Evolutionary conservation across 768 basidiomycete species (phyloP).

Genomic region (Amanita subjunquillea): DNA sequence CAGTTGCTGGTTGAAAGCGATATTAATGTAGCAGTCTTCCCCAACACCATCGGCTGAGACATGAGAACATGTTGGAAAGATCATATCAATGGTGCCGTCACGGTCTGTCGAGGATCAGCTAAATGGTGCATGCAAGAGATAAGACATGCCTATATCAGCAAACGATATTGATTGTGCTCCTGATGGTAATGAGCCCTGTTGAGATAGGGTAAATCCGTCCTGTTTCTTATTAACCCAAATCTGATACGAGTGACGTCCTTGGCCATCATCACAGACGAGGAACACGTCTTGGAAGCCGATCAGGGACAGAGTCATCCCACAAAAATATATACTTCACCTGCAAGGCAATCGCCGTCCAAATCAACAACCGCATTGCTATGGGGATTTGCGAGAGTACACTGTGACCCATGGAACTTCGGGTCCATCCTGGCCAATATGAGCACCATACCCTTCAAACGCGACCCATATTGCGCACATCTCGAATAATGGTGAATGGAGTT

Average conservation of each 20-base stretch:
- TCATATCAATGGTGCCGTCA: conserved; percentile 93
- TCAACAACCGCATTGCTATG: conserved; percentile 95
- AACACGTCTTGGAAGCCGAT: conserved; percentile 57
- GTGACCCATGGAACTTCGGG: conserved; percentile 48
- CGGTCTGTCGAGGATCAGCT: conserved; percentile 44
- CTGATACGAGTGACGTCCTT: conserved; percentile 59
- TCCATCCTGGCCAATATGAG: conserved; percentile 30
- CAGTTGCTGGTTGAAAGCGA: conserved; percentile 89
- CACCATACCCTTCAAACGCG: background rate
- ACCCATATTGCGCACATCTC: conserved; percentile 39
- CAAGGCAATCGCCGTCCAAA: conserved; percentile 90
- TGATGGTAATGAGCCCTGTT: conserved; percentile 57
- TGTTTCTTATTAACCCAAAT: conserved; percentile 88
- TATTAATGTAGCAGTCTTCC: conserved; percentile 70
- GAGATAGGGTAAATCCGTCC: conserved; percentile 61
- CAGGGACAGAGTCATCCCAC: background rate
- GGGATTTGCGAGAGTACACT: conserved; percentile 75
- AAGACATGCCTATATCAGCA: conserved; percentile 71
- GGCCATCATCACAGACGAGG: conserved; percentile 68
- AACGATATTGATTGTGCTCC: conserved; percentile 78
- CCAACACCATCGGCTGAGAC: conserved; percentile 73
- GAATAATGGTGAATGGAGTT: conserved; percentile 44
- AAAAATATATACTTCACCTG: conserved; percentile 39
- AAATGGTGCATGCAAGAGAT: background rate
- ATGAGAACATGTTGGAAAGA: conserved; percentile 75